phyloP scores from a whole-genome alignment of 1,284 basidiomycete species.

The Ustilago hordei region DNA sequence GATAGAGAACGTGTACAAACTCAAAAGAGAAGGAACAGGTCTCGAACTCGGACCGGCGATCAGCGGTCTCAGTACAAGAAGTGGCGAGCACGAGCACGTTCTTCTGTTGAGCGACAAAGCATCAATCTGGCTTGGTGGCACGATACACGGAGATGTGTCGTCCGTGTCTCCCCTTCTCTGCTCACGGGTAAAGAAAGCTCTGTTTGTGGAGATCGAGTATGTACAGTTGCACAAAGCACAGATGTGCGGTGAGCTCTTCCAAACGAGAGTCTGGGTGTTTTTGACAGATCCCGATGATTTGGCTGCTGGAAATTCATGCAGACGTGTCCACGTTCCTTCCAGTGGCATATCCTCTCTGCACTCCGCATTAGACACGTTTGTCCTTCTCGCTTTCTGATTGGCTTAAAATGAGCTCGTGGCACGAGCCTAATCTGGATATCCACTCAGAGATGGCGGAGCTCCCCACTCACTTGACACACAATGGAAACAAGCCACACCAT shows the following conservation, averaged over 20 bases:
- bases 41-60: background rate
- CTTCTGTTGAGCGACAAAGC: background rate
- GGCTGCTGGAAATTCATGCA: constrained; percentile 26
- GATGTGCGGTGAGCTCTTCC: too few relatives aligned
- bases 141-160: constrained; percentile 3
- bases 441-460: background rate
- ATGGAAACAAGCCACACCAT: too few relatives aligned
- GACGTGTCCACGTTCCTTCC: constrained; percentile 34
- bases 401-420: constrained; percentile 1
- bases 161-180: background rate
- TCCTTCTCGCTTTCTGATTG: constrained; percentile 23
- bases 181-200: background rate
- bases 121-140: constrained; percentile 14
- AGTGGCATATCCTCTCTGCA: constrained; percentile 20
- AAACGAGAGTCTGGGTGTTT: constrained; percentile 21
- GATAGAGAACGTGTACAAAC: constrained; percentile 28
- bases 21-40: background rate
- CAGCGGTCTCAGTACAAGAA: background rate
- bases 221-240: too few relatives aligned
- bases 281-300: constrained; percentile 18
- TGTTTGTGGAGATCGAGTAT: background rate
- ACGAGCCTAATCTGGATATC: background rate
- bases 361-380: constrained; percentile 37
- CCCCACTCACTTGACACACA: background rate
- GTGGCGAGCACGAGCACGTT: constrained; percentile 3